Conservation (phyloP, 2,329 filamentous ascomycete species). For the Xylaria sp. region DNA sequence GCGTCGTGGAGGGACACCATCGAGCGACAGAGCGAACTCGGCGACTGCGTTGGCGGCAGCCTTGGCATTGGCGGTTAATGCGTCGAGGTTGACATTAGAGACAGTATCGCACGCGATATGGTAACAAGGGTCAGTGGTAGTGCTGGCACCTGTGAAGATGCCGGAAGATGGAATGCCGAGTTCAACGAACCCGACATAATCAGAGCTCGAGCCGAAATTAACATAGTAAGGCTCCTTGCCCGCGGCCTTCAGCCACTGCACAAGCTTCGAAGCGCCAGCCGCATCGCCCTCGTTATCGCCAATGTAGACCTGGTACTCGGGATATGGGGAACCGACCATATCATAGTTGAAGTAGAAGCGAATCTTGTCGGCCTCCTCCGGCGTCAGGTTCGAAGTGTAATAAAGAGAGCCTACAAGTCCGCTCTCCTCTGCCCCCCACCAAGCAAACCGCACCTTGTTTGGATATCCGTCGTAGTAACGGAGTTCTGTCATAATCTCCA, state of each 20-base stretch:
- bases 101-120: constrained; percentile 55
- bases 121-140: constrained; percentile 52
- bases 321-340: constrained; percentile 68
- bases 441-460: constrained; percentile 57
- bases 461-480: constrained; percentile 50
- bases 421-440: constrained; percentile 57
- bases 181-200: constrained; percentile 55
- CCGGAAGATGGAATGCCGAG: constrained; percentile 55
- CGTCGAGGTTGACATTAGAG: constrained; percentile 55
- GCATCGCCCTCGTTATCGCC: constrained; percentile 51
- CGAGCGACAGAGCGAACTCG: constrained; percentile 38
- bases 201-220: constrained; percentile 52
- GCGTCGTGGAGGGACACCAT: constrained; percentile 36
- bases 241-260: constrained; percentile 51
- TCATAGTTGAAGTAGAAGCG: constrained; percentile 76
- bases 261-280: constrained; percentile 50
- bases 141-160: constrained; percentile 55
- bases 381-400: constrained; percentile 52
- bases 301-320: constrained; percentile 53
- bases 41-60: constrained; percentile 63
- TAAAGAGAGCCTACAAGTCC: constrained; percentile 57
- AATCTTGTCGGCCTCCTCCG: constrained; percentile 62
- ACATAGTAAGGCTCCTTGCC: constrained; percentile 50
- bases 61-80: constrained; percentile 53
- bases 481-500: constrained; percentile 53